phyloP scores from a whole-genome alignment of 2,329 filamentous ascomycete species.

The Penicillium occitanis region DNA sequence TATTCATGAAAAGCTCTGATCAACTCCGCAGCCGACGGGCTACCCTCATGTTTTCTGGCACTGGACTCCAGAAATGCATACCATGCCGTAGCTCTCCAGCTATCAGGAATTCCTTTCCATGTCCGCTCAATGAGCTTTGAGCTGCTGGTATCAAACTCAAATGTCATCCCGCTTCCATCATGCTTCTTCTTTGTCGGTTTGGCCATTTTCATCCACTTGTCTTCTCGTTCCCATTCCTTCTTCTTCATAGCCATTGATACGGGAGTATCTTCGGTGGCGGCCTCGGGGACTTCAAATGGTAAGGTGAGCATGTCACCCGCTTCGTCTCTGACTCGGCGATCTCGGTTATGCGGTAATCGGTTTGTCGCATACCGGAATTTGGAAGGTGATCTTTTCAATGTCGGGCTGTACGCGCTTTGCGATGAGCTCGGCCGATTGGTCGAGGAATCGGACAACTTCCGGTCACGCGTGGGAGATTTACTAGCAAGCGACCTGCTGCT shows the following conservation, averaged over 20 bases:
- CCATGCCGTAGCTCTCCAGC: slow-evolving; percentile 92
- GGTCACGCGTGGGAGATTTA: slow-evolving; percentile 38
- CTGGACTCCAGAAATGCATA: slow-evolving; percentile 84
- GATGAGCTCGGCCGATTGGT: slow-evolving; percentile 45
- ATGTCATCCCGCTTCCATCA: slow-evolving; percentile 61
- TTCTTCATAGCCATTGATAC: slow-evolving; percentile 52
- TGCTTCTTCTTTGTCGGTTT: slow-evolving; percentile 46
- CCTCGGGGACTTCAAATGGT: slow-evolving; percentile 51
- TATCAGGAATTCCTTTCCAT: slow-evolving; percentile 97
- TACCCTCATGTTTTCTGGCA: slow-evolving; percentile 63
- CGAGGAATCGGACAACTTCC: slow-evolving; percentile 44
- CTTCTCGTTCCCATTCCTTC: slow-evolving; percentile 62
- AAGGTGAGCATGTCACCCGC: slow-evolving; percentile 65
- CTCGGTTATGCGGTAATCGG: slow-evolving; percentile 53
- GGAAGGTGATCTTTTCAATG: slow-evolving; percentile 42
- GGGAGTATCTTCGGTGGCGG: slow-evolving; percentile 49
- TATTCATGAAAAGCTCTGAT: slow-evolving; percentile 70
- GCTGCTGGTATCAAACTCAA: slow-evolving; percentile 78
- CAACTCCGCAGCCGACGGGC: slow-evolving; percentile 68
- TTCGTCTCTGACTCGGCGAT: slow-evolving; percentile 57
- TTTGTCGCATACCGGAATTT: slow-evolving; percentile 55
- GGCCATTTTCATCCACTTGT: slow-evolving; percentile 70
- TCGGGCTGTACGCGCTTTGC: slow-evolving; percentile 47
- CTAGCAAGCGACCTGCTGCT: slow-evolving; percentile 45
- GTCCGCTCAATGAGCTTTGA: slow-evolving; percentile 86